Evolutionary conservation across 306 rosid genomes (phyloP).

Genomic region (Pachyrhizus erosus): DNA sequence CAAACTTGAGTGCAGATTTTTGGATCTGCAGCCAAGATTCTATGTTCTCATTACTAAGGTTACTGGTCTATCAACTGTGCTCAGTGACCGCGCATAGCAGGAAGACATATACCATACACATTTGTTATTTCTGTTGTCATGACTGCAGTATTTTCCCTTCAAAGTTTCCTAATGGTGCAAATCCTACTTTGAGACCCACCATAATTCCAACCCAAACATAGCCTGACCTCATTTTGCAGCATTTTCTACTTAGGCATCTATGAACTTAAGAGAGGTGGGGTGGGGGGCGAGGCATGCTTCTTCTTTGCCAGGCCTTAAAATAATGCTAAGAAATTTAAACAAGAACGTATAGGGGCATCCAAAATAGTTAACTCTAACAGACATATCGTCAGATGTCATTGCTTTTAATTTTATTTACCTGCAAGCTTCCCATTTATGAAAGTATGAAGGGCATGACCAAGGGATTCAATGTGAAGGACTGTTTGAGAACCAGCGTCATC

Average conservation of each 20-base stretch:
- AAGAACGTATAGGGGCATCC: not conserved
- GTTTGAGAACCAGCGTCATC: slow-evolving; percentile 63
- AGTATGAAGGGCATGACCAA: slow-evolving; percentile 86
- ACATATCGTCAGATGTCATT: not conserved
- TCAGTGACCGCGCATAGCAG: not conserved
- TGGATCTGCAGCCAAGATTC: not conserved
- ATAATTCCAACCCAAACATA: not conserved
- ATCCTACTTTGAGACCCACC: not conserved
- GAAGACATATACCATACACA: not conserved
- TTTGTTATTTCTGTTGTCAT: not conserved
- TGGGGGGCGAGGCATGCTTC: not conserved
- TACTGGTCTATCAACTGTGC: not conserved
- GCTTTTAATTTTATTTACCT: slow-evolving; percentile 50
- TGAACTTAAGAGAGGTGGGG: not conserved
- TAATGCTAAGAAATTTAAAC: not conserved
- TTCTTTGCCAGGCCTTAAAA: not conserved
- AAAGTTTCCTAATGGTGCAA: not conserved
- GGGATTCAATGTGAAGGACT: slow-evolving; percentile 84
- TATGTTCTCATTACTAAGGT: not conserved
- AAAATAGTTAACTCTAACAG: not conserved
- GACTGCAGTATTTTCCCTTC: not conserved
- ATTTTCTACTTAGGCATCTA: not conserved
- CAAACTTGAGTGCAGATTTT: not conserved
- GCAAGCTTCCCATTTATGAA: slow-evolving; percentile 79
- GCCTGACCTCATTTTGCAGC: not conserved